phyloP scores from a whole-genome alignment of 805 yeast genomes.

The Suhomyces vadensis region DNA sequence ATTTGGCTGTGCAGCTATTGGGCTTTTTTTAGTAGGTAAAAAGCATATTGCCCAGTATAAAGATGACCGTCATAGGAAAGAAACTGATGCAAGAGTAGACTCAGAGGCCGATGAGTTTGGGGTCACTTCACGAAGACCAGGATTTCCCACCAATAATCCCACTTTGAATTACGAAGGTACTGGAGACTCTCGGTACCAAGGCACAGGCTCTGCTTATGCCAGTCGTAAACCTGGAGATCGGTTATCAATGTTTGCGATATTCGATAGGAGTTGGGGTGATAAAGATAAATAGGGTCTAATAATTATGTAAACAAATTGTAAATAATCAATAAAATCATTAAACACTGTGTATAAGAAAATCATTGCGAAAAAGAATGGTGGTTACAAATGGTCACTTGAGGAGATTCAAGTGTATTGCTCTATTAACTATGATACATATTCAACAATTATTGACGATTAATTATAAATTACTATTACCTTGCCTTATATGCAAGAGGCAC shows the following conservation, averaged over 20 bases:
- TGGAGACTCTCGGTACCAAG: slow-evolving; percentile 67
- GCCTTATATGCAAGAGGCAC: too few relatives aligned
- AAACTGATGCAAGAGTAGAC: slow-evolving; percentile 38
- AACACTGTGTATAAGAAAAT: too few relatives aligned
- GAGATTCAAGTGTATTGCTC: too few relatives aligned
- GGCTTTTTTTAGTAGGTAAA: slow-evolving; percentile 36
- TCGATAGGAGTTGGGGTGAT: slow-evolving; percentile 18
- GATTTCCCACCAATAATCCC: slow-evolving; percentile 47
- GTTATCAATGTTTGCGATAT: slow-evolving; percentile 31
- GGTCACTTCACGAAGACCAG: slow-evolving; percentile 48
- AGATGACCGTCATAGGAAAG: slow-evolving; percentile 34
- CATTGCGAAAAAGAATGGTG: too few relatives aligned
- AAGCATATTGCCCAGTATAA: slow-evolving; percentile 34
- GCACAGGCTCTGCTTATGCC: slow-evolving; percentile 60
- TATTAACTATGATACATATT: too few relatives aligned
- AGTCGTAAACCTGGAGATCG: slow-evolving; percentile 61
- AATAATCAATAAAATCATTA: too few relatives aligned
- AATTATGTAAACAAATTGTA: too few relatives aligned
- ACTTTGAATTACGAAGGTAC: slow-evolving; percentile 33
- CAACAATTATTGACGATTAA: too few relatives aligned
- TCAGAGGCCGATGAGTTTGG: slow-evolving; percentile 32
- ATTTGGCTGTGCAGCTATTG: slow-evolving; percentile 32
- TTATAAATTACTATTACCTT: neutral
- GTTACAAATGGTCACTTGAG: too few relatives aligned
- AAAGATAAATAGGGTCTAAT: slow-evolving; percentile 1